A percentile compares a stretch with the other conserved stretches of the same genome.
These are phyloP conservation scores for Cordyceps fumosorosea DNA, from an alignment of 2,329 filamentous ascomycete species.

Conservation along the genomic window DNA sequence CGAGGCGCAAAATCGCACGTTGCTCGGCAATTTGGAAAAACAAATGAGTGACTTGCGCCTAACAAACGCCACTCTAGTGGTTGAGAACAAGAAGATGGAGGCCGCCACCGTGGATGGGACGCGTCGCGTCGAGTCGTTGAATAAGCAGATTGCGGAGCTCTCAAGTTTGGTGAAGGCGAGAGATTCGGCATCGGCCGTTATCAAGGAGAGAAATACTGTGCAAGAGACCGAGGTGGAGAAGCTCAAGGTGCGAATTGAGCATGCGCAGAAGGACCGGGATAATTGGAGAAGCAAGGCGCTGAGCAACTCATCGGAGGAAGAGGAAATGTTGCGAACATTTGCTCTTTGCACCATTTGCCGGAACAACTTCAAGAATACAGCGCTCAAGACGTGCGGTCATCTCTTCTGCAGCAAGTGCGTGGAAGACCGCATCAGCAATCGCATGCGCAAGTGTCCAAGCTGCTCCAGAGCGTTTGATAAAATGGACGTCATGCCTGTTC, in stretches of 20 bases:
- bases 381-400: conserved; percentile 89
- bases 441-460: conserved; percentile 90
- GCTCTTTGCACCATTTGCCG: conserved; percentile 84
- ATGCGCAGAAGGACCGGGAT: conserved; percentile 76
- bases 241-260: conserved; percentile 68
- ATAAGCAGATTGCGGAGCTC: conserved; percentile 69
- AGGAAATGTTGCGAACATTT: conserved; percentile 66
- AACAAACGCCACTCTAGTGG: conserved; percentile 61
- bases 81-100: conserved; percentile 71
- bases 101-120: conserved; percentile 62
- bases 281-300: conserved; percentile 77
- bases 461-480: conserved; percentile 89
- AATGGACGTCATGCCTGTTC: conserved; percentile 76
- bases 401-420: conserved; percentile 89
- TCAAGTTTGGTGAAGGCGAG: conserved; percentile 68
- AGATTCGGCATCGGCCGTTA: conserved; percentile 51
- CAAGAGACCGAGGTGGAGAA: conserved; percentile 74
- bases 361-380: conserved; percentile 88
- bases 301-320: conserved; percentile 74
- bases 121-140: conserved; percentile 64
- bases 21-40: conserved; percentile 83
- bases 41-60: conserved; percentile 79
- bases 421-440: conserved; percentile 79
- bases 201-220: conserved; percentile 52
- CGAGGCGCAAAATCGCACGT: conserved; percentile 66